Base-by-base conservation (phyloP, 1,284 basidiomycete species). In the Trichosporon sp. region DNA sequence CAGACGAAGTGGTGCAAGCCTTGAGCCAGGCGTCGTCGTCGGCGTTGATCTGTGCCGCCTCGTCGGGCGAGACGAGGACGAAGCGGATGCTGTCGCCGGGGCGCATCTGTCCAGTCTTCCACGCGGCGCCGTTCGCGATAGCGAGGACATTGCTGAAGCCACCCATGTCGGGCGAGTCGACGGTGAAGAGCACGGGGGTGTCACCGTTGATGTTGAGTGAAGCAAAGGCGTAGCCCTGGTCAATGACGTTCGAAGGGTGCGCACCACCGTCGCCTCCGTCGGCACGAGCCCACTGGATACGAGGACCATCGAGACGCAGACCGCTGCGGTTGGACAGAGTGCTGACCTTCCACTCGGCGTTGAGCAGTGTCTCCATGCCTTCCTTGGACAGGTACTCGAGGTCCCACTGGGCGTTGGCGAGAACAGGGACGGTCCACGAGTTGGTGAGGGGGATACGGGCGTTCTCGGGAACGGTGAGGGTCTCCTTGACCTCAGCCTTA, bases 231-330 rank as follows among this genome's bases (percentile, higher is more conserved):
- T 91, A 91, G 1, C 88, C 89, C 71, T 90, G 89, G 74, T 91
- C 90, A 21, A 90, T 86, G 65, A 91, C 89, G 76, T 91, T 91
- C 51, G 87, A 88, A 0, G 90, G 90, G 79, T 92, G 91, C 11
- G 88, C 88, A 0, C 91, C 91, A 6, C 91, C 91, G 77, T 91
- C 88, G 0, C 90, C 90, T 14, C 91, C 90, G 67, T 86, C 88
- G 16, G 78, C 73, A 48, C 90, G 85, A 0, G 90, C 87, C 89
- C 90, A 92, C 8, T 83, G 75, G 61, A 91, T 85, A n/a, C 84
- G 85, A 0, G 85, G 80, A 1, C 86, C 85, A 5, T 81, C 79
- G 19, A 84, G 77, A 14, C 81, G 83, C 26, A 83, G 78, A 1
- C 84, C 84, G 0, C 78, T 78, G 32, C 84, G 78, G 54, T 79